phyloP scores from a whole-genome alignment of 768 basidiomycete genomes.

The Dacryopinax primogenitus region DNA sequence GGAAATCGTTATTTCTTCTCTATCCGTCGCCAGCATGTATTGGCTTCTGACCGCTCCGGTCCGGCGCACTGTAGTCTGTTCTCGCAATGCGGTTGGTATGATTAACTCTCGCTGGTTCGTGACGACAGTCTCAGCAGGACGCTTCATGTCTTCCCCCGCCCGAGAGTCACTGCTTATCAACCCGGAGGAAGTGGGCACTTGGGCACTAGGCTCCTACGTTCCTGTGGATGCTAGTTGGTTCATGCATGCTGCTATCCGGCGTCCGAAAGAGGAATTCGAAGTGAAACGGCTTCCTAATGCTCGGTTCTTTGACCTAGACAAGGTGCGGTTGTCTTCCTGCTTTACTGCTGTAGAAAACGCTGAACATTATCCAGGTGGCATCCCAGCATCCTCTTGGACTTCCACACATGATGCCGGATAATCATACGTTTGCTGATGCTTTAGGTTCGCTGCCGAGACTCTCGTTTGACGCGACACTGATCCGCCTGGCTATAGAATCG shows the following conservation, averaged over 20 bases:
- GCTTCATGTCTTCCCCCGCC: slow-evolving; percentile 5
- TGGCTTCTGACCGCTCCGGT: neutral
- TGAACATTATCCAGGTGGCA: slow-evolving; percentile 24
- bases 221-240: slow-evolving; percentile 76
- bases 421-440: slow-evolving; percentile 55
- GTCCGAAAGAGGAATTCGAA: slow-evolving; percentile 54
- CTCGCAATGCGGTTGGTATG: neutral
- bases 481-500: slow-evolving; percentile 34
- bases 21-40: neutral
- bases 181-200: slow-evolving; percentile 23
- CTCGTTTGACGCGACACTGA: no score
- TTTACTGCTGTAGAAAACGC: slow-evolving; percentile 18
- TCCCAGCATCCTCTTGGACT: slow-evolving; percentile 63
- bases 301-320: slow-evolving; percentile 66
- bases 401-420: slow-evolving; percentile 86
- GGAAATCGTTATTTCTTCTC: neutral
- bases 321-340: slow-evolving; percentile 30
- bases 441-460: slow-evolving; percentile 72
- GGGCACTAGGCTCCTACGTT: slow-evolving; percentile 29
- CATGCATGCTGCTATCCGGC: slow-evolving; percentile 78
- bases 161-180: slow-evolving; percentile 26
- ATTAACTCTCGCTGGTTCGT: neutral
- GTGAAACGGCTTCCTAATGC: slow-evolving; percentile 57
- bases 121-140: neutral
- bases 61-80: neutral